Conservation (phyloP, 176 grass and related monocot genomes). For the barley (Hordeum vulgare) region MorexV3_pseudomolecules_assembly NC_058522.1:453744365-453744864, state of each 20-base stretch:
- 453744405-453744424: not conserved
- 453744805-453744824: no score
- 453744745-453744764: not conserved
- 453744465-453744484: not conserved
- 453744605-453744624: not conserved
- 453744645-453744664: not conserved
- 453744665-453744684: not conserved
- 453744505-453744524: not conserved
- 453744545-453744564: conserved; percentile 15
- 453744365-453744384: not conserved
- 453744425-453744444: not conserved
- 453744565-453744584: not conserved
- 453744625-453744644: not conserved
- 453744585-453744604: not conserved
- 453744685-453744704: not conserved
- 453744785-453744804: no score
- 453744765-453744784: not conserved
- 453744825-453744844: no score
- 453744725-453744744: not conserved
- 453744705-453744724: not conserved
- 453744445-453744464: not conserved
- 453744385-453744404: not conserved
- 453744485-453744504: not conserved
- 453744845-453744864: no score
- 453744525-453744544: not conserved